These are phyloP conservation scores for Cryptococcus sp. DNA, from an alignment of 1,284 basidiomycete genomes.

Conservation along the genomic window DNA sequence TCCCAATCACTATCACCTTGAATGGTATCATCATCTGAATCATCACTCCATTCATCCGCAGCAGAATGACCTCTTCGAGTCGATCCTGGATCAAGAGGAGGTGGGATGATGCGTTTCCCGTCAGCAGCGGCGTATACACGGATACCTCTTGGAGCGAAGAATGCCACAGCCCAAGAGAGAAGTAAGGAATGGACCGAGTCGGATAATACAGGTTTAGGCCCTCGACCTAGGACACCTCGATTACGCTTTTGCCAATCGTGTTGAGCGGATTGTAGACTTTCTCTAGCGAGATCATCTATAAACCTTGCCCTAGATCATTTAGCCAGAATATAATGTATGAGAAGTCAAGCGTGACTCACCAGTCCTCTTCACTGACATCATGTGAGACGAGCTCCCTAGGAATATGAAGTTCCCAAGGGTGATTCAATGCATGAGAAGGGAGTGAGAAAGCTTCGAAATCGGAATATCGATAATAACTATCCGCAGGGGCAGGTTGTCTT, in stretches of 20 bases:
- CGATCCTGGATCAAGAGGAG: slow-evolving; percentile 23
- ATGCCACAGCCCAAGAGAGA: slow-evolving; percentile 32
- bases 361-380: slow-evolving; percentile 33
- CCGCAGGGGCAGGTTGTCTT: slow-evolving; percentile 27
- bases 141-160: slow-evolving; percentile 34
- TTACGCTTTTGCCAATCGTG: slow-evolving; percentile 12
- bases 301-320: slow-evolving; percentile 20
- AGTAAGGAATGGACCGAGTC: slow-evolving; percentile 29
- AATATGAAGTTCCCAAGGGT: slow-evolving; percentile 29
- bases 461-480: slow-evolving; percentile 33
- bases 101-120: slow-evolving; percentile 23
- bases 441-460: slow-evolving; percentile 32
- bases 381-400: slow-evolving; percentile 30
- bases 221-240: slow-evolving; percentile 7
- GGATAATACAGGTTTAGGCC: slow-evolving; percentile 24
- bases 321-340: too few relatives aligned
- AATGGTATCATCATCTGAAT: slow-evolving; percentile 9
- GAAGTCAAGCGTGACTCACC: slow-evolving; percentile 15
- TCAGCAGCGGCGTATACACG: slow-evolving; percentile 30
- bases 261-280: slow-evolving; percentile 20
- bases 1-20: slow-evolving; percentile 6
- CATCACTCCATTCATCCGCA: slow-evolving; percentile 30
- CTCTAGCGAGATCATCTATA: slow-evolving; percentile 29
- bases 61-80: slow-evolving; percentile 17
- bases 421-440: slow-evolving; percentile 23